Evolutionary conservation across 257 asterid genomes (phyloP), one percentile per base, ranked within the genome.

Genomic region (Solanum chilense): DNA sequence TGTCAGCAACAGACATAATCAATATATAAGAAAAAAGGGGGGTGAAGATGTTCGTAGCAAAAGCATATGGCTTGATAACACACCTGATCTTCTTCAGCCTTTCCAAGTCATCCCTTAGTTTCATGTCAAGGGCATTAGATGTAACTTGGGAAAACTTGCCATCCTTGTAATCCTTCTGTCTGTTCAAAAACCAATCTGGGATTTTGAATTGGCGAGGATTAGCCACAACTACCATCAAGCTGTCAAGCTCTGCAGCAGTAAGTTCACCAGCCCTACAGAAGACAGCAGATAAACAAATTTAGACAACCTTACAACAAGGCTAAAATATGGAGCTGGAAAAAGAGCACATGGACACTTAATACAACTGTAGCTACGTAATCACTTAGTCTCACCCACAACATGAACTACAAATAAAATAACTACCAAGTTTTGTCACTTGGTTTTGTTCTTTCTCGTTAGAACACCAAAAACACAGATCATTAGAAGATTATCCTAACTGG

Each of bases 91-190:
- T 91, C 91, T 89, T 89, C 90, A 92, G 52, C 10, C 93, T 71
- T 89, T 89, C 93, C 85, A 89, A 90, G 52, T 92, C 94, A 88
- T 92, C 94, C 89, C 93, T 92, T 35, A 88, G 93, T 88, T 92
- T 90, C 94, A 92, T 92, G 86, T 92, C 94, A 89, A 92, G 80
- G 1, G 93, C 94, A 83, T 92, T 92, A 75, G 94, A 91, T n/a
- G 88, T 89, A 82, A 92, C 94, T 86, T 92, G 93, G 1, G 91
- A 90, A 86, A 88, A 89, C 80, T 92, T 90, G 15, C 94, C 94
- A 73, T 92, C 94, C 89, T 90, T 90, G 85, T 92, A 92, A 84
- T 90, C 94, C 89, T 90, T 92, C 85, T 92, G 92, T 82, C 94
- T 89, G 91, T 92, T 92, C 74, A 92, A 92, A 87, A 92, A 92